Conservation (phyloP, 2,329 filamentous ascomycete species). For the Ilyonectria destructans region DNA sequence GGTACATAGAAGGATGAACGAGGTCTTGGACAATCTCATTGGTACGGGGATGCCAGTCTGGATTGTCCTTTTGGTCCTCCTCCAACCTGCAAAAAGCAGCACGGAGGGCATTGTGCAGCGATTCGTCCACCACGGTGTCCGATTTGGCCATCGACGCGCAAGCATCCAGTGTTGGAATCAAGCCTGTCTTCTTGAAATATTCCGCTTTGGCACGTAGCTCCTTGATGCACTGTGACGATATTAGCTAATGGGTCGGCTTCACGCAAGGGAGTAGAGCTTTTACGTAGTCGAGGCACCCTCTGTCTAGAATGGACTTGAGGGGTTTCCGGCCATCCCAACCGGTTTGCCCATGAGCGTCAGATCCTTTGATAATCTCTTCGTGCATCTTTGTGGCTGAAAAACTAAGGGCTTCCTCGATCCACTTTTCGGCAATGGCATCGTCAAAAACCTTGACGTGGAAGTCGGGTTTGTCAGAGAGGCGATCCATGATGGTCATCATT, state of each 20-base stretch:
- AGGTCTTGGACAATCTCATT: constrained; percentile 30
- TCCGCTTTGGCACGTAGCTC: constrained; percentile 66
- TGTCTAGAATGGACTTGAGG: not conserved
- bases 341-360: not conserved
- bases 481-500: constrained; percentile 55
- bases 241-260: not conserved
- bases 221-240: constrained; percentile 37
- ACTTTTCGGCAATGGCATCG: constrained; percentile 44
- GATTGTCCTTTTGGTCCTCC: constrained; percentile 36
- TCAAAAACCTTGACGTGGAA: constrained; percentile 54
- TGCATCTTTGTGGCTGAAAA: not conserved
- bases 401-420: constrained; percentile 29
- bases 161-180: constrained; percentile 53
- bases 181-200: constrained; percentile 55
- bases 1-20: constrained; percentile 40
- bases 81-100: constrained; percentile 38
- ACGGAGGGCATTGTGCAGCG: constrained; percentile 30
- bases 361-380: not conserved
- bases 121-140: constrained; percentile 32
- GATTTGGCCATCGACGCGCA: constrained; percentile 43
- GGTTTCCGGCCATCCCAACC: not conserved
- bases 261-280: not conserved
- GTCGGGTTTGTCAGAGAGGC: constrained; percentile 56
- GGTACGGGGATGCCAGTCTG: constrained; percentile 37
- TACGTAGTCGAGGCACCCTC: not conserved